Percentiles rank a stretch among this genome's conserved stretches.
phyloP scores from a whole-genome alignment of 441 rosid genomes.

The Pelargonium hybrid region DNA sequence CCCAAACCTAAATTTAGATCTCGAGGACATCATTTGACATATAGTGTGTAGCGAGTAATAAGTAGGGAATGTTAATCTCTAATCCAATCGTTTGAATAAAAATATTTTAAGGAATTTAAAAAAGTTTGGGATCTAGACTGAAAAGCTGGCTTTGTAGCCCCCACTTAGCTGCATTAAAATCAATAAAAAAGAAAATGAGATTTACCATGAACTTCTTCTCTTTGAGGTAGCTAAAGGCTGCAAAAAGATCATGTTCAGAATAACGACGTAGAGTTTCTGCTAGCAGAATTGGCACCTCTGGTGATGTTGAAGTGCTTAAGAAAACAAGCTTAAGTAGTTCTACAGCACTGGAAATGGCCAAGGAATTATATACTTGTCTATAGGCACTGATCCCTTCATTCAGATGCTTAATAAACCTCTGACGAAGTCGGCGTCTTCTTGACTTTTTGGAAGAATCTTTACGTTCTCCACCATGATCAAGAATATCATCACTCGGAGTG shows the following conservation, averaged over 20 bases:
- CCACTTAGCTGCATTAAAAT: conserved; percentile 8
- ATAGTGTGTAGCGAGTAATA: neutral
- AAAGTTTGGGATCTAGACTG: neutral
- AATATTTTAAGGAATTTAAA: neutral
- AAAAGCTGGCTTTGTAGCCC: neutral
- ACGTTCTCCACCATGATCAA: conserved; percentile 22
- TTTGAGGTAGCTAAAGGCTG: conserved; percentile 91
- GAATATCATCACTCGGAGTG: conserved; percentile 24
- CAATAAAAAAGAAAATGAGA: conserved; percentile 8
- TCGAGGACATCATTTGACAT: neutral
- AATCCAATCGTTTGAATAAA: neutral
- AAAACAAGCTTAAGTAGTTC: conserved; percentile 91
- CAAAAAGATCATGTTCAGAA: conserved; percentile 89
- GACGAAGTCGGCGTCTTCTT: conserved; percentile 41
- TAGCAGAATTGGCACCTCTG: conserved; percentile 55
- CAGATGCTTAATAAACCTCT: conserved; percentile 44
- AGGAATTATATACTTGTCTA: conserved; percentile 48
- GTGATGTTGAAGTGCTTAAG: conserved; percentile 65
- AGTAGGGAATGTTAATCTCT: neutral
- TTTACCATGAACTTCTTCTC: conserved; percentile 80
- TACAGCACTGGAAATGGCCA: conserved; percentile 90
- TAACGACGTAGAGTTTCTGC: conserved; percentile 74
- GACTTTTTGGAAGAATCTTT: conserved; percentile 37
- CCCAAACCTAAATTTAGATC: neutral
- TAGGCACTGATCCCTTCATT: conserved; percentile 38